Percentiles rank a stretch among this genome's conserved stretches.
These are phyloP conservation scores for Calonectria pseudoreteaudii DNA, from an alignment of 2,329 filamentous ascomycete genomes.

Conservation along the genomic window DNA sequence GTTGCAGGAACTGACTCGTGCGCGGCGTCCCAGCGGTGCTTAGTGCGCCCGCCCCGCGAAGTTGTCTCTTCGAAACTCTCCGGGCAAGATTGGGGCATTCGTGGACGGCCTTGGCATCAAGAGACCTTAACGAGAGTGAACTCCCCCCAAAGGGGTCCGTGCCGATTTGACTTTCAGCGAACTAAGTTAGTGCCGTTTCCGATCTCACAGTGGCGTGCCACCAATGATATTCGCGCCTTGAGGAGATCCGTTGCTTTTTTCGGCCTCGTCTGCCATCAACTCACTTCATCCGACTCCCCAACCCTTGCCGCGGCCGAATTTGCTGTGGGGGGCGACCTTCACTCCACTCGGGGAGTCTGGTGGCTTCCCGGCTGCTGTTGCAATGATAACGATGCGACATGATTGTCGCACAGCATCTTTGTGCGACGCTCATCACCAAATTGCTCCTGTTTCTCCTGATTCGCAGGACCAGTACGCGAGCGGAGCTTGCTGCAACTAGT, in stretches of 20 bases:
- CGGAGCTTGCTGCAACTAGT: background rate
- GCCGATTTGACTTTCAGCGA: background rate
- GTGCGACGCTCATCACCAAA: background rate
- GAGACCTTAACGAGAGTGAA: background rate
- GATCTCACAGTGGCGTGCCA: background rate
- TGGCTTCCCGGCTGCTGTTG: background rate
- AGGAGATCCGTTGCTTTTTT: slow-evolving; percentile 8
- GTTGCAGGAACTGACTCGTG: background rate
- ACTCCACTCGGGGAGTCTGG: background rate
- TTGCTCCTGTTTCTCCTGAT: background rate
- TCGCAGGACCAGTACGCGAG: background rate
- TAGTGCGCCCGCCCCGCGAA: slow-evolving; percentile 5
- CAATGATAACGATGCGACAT: background rate
- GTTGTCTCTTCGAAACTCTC: background rate
- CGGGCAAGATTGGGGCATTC: background rate
- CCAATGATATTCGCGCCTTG: background rate
- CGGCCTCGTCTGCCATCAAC: background rate
- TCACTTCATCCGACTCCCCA: background rate
- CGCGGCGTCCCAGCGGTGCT: background rate
- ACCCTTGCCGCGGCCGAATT: slow-evolving; percentile 2
- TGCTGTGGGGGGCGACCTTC: background rate
- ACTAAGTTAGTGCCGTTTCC: background rate
- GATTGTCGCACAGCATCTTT: background rate
- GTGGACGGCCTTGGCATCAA: background rate
- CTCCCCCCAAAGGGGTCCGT: background rate